These are phyloP conservation scores for Graphiopsis chlorocephala DNA, from an alignment of 2,329 filamentous ascomycete species.

Conservation along the genomic window DNA sequence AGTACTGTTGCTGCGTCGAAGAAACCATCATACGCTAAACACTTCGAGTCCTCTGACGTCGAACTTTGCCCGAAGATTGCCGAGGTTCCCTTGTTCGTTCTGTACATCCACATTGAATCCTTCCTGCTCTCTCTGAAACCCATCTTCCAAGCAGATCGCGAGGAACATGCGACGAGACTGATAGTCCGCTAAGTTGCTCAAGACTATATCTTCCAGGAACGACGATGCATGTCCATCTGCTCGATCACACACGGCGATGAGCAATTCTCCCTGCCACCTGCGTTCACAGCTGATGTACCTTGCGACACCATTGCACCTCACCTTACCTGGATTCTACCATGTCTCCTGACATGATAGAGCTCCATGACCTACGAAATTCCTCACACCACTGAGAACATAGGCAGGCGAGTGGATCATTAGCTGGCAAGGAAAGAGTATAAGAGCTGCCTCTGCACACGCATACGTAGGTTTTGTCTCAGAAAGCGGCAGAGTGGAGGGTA, in stretches of 20 bases:
- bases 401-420: background rate
- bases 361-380: background rate
- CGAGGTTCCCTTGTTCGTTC: no score
- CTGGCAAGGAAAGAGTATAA: background rate
- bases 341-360: background rate
- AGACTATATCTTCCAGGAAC: background rate
- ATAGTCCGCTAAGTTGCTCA: background rate
- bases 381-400: background rate
- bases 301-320: background rate
- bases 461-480: background rate
- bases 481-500: background rate
- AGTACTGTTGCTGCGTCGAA: conserved; percentile 17
- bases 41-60: background rate
- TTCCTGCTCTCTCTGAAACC: background rate
- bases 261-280: background rate
- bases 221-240: background rate
- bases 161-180: background rate
- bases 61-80: conserved; percentile 4
- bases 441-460: background rate
- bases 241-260: background rate
- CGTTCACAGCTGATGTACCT: background rate
- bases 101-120: background rate
- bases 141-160: background rate
- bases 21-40: conserved; percentile 15
- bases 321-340: background rate